Conservation (phyloP, 2,329 filamentous ascomycete species). For the Fusarium sp. region DNA sequence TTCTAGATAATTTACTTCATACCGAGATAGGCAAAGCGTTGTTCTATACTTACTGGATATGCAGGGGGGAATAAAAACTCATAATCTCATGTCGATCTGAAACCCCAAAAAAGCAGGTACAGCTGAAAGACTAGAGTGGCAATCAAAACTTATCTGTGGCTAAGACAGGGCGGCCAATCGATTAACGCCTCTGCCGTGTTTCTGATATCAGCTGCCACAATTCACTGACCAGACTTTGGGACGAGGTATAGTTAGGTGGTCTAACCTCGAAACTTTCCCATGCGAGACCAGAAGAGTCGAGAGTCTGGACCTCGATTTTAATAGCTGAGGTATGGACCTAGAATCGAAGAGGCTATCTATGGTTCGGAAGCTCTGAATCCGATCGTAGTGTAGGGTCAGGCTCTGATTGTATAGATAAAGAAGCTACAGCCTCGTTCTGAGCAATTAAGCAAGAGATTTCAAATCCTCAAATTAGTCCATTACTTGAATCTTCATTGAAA, state of each 20-base stretch:
- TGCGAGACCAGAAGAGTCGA: neutral
- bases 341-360: neutral
- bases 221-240: neutral
- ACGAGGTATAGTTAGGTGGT: neutral
- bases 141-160: neutral
- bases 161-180: neutral
- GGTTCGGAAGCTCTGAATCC: neutral
- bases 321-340: neutral
- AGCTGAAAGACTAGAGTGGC: neutral
- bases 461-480: neutral
- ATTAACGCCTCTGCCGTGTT: neutral
- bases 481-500: neutral
- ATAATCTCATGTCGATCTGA: neutral
- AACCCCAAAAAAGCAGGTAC: neutral
- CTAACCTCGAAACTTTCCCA: neutral
- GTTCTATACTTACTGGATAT: fast-evolving
- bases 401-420: neutral
- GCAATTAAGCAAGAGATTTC: too few relatives aligned
- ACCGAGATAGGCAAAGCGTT: neutral
- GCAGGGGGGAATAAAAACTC: neutral
- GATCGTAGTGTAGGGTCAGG: neutral
- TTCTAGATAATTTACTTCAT: fast-evolving
- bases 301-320: neutral
- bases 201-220: neutral
- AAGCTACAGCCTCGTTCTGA: neutral